Base-by-base conservation (phyloP, 2,329 filamentous ascomycete genomes). In the Aureobasidium sp. region DNA sequence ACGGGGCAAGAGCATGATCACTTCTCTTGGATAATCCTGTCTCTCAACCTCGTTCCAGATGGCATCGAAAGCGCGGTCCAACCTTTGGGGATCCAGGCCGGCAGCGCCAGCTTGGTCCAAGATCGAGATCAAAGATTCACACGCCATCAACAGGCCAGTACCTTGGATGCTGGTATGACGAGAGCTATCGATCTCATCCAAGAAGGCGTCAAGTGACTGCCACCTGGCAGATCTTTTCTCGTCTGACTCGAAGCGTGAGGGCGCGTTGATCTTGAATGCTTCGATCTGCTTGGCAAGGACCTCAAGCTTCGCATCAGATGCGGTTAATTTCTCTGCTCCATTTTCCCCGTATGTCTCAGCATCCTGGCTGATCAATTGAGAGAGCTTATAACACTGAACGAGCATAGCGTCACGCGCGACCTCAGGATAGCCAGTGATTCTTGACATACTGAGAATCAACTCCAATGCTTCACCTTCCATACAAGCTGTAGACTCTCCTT, bases 21-120 rank as follows among this genome's bases (percentile, higher is more conserved):
- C 70, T 2, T 68, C 67, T 63, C 77, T 74, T 13, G 74, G 73
- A 64, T 77, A 79, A 44, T 80, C 78, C 54, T 79, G 74, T 53
- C 75, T 75, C 62, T 79, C 78, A 2, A 78, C 67, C 63, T 80
- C 78, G 36, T 74, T 75, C 77, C 77, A 80, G n/a, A 80, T 68
- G 36, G 72, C 71, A 11, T 73, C 65, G 4, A 75, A 55, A 2
- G 62, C 60, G 16, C 61, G 55, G 3, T 58, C 34, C 13, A 67
- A 25, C 29, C 41, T 15, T 30, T 58, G 34, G 34, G 59, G 13
- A 34, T 42, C 29, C 29, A 57, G 11, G 9, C 16, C 27, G 11
- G 5, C 21, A 3, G 36, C 4, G 3, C 62, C 45, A 16, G 25
- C 39, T 10, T 16, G 9, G 48, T 73, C 66, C 1, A 76, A 54